Percentiles rank a stretch among this genome's conserved stretches.
Evolutionary conservation across 208 protist species (phyloP).

Genomic region (Balamuthia mandrillaris): DNA sequence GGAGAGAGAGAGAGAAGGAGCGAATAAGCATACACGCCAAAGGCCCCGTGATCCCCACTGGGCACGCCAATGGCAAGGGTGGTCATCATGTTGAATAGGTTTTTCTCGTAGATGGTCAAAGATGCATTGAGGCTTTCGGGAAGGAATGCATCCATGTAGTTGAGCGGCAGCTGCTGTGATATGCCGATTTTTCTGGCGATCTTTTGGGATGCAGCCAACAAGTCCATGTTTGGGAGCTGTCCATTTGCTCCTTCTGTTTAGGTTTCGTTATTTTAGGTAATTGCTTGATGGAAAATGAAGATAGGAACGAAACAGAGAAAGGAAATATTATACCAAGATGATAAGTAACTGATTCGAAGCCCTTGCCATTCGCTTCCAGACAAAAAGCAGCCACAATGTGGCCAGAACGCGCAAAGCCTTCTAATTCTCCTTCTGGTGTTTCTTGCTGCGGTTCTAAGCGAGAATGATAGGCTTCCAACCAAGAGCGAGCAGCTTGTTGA

Average conservation of each 20-base stretch:
- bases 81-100: not conserved
- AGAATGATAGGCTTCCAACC: constrained; percentile 7
- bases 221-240: constrained; percentile 61
- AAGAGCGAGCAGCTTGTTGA: not conserved
- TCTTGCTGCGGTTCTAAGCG: no score
- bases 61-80: not conserved
- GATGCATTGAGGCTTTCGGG: not conserved
- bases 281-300: not conserved
- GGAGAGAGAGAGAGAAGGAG: not conserved
- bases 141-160: not conserved
- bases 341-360: not conserved
- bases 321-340: not conserved
- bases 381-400: not conserved
- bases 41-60: constrained; percentile 3
- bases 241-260: constrained; percentile 48
- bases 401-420: not conserved
- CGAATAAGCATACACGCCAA: not conserved
- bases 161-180: not conserved
- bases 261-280: not conserved
- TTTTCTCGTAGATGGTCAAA: not conserved
- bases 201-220: not conserved
- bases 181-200: not conserved
- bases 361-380: not conserved
- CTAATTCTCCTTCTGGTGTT: no score
- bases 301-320: not conserved